These are phyloP conservation scores for Corylus americana DNA, from an alignment of 306 rosid species.

Conservation along the genomic window DNA sequence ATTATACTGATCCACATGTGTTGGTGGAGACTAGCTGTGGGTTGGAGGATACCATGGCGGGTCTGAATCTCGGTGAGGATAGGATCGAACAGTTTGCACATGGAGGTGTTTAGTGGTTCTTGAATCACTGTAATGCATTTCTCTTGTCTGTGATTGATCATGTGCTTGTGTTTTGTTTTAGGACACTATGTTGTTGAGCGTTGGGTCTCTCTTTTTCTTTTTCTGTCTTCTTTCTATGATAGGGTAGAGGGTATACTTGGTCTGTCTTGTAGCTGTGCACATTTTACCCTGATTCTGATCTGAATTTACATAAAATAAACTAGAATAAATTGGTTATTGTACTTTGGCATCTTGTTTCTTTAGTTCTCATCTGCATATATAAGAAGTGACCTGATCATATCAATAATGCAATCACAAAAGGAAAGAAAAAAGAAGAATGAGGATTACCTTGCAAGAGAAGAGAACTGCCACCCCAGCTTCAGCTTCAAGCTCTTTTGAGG, in stretches of 20 bases:
- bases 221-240: background rate
- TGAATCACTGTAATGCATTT: background rate
- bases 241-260: background rate
- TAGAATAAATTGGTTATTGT: background rate
- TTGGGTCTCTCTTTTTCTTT: background rate
- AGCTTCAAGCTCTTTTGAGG: background rate
- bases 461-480: background rate
- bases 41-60: constrained; percentile 37
- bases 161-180: constrained; percentile 10
- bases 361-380: background rate
- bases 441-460: no score
- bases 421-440: background rate
- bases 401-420: background rate
- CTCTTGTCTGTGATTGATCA: background rate
- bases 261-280: background rate
- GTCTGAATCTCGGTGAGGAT: constrained; percentile 47
- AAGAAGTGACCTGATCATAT: background rate
- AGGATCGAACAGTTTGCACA: constrained; percentile 42
- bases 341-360: background rate
- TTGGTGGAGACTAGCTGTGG: constrained; percentile 55
- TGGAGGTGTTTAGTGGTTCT: constrained; percentile 20
- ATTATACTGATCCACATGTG: constrained; percentile 61
- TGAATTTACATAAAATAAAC: constrained; percentile 3
- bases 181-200: constrained; percentile 4
- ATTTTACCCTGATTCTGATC: background rate